Evolutionary conservation across 331 rosid species (phyloP), one percentile per base, ranked within the genome.

Genomic region (Quercus lobata): DNA sequence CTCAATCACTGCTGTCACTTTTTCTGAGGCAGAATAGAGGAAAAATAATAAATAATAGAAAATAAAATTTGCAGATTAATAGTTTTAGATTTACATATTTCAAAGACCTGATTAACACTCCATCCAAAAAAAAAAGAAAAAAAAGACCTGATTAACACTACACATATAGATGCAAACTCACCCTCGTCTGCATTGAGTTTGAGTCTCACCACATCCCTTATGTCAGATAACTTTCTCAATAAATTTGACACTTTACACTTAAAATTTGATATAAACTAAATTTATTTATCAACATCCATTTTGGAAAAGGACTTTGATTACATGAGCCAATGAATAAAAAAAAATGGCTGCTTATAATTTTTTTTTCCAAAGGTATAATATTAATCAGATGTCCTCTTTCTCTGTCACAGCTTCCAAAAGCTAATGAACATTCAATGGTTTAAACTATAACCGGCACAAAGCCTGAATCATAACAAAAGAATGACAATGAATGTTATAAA

Each of bases 401-500:
- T 34, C 49, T 29, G 15, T 68, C n/a, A 16, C 16, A 18, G 52
- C 52, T 19, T 34, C n/a, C 52, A 68, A 68, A 66, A 18, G 34
- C 22, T 32, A 35, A 34, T 9, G 27, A 29, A 46, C 29, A 52
- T 49, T 76, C 22, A 35, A 27, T 37, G 60, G 25, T 35, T 58
- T 52, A 14, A 17, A 11, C 57, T 35, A 69, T 37, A 57, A 55
- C 32, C 54, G 77, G 73, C 57, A 49, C 35, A 44, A 60, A 44
- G 57, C 54, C 18, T 72, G 60, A 58, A 81, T 34, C 74, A 25
- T 80, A 46, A 53, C 74, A 73, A 79, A 76, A 35, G 75, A 80
- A 77, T 32, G 76, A 46, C 16, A 41, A 75, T 60, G n/a, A 61
- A 79, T 79, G 86, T 78, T 55, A 80, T 78, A 71, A 49, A 73